Evolutionary conservation across 768 basidiomycete species (phyloP).

Genomic region (Phaeotremella skinneri): DNA sequence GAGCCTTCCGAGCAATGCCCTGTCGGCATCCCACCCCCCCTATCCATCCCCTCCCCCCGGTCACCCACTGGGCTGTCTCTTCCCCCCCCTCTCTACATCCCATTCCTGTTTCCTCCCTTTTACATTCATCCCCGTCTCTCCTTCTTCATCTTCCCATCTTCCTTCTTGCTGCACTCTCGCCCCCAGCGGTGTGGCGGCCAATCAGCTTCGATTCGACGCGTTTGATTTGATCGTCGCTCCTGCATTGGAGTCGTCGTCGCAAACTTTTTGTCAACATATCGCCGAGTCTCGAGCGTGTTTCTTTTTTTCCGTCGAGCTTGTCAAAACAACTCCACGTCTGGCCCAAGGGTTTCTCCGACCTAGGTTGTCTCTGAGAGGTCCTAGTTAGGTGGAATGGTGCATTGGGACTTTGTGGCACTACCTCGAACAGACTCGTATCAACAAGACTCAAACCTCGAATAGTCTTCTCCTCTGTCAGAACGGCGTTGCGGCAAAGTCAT

Average conservation of each 20-base stretch:
- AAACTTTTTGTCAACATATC: background rate
- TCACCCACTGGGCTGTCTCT: no score
- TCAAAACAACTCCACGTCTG: background rate
- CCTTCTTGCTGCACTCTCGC: no score
- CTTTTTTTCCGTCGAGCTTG: constrained; percentile 8
- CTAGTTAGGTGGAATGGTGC: background rate
- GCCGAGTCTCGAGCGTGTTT: background rate
- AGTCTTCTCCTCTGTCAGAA: background rate
- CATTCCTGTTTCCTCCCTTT: constrained; percentile 8
- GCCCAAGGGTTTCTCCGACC: background rate
- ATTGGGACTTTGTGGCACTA: background rate
- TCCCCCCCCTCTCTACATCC: constrained; percentile 7
- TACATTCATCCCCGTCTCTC: background rate
- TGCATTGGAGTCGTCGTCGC: no score
- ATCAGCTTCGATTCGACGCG: constrained; percentile 14
- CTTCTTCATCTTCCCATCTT: constrained; percentile 1
- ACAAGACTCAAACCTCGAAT: background rate
- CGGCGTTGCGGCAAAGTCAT: no score
- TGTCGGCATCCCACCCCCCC: constrained; percentile 6
- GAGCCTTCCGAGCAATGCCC: background rate
- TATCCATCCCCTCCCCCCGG: constrained; percentile 5
- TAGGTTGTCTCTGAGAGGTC: background rate
- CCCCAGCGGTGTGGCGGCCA: background rate
- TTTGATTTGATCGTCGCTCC: background rate
- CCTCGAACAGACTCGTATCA: background rate